Percentiles rank a stretch among this genome's conserved stretches.
Conservation (phyloP, 2,329 filamentous ascomycete species). For the Pseudogymnoascus sp. region DNA sequence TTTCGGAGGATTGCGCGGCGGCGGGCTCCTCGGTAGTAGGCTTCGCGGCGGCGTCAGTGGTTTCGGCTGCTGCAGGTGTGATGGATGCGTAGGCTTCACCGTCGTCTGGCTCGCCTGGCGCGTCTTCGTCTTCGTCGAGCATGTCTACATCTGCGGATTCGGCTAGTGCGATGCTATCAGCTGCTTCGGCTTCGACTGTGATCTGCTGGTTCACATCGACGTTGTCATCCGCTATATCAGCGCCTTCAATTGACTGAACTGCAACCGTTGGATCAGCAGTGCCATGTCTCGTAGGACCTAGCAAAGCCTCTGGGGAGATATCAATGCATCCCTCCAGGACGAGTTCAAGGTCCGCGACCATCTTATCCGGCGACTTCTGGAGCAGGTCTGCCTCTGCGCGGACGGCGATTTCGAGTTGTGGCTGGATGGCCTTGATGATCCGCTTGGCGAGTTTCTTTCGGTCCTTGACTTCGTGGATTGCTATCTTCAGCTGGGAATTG, state of each 20-base stretch:
- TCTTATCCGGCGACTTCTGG: conserved; percentile 59
- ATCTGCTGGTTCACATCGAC: conserved; percentile 23
- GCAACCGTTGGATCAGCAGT: neutral
- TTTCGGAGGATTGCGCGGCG: conserved; percentile 29
- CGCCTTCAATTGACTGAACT: conserved; percentile 19
- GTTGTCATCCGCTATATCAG: conserved; percentile 21
- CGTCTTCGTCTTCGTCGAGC: conserved; percentile 23
- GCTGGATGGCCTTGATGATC: conserved; percentile 77
- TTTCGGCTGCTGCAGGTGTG: neutral
- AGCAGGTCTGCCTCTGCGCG: conserved; percentile 76
- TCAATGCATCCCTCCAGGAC: conserved; percentile 55
- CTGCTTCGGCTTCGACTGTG: conserved; percentile 34
- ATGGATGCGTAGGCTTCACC: conserved; percentile 16
- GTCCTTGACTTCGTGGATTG: conserved; percentile 63
- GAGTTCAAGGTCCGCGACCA: conserved; percentile 66
- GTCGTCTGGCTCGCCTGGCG: conserved; percentile 14
- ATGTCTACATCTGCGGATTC: conserved; percentile 23
- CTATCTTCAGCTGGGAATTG: conserved; percentile 30
- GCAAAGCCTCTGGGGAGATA: conserved; percentile 35
- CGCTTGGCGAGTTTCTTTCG: conserved; percentile 80
- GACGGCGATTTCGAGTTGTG: conserved; percentile 67
- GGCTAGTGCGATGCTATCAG: conserved; percentile 33
- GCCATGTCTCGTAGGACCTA: conserved; percentile 37
- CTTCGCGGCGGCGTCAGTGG: neutral
- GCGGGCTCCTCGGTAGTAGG: conserved; percentile 25